Conservation (phyloP, 2,329 filamentous ascomycete species). For the Cladophialophora yegresii region DNA sequence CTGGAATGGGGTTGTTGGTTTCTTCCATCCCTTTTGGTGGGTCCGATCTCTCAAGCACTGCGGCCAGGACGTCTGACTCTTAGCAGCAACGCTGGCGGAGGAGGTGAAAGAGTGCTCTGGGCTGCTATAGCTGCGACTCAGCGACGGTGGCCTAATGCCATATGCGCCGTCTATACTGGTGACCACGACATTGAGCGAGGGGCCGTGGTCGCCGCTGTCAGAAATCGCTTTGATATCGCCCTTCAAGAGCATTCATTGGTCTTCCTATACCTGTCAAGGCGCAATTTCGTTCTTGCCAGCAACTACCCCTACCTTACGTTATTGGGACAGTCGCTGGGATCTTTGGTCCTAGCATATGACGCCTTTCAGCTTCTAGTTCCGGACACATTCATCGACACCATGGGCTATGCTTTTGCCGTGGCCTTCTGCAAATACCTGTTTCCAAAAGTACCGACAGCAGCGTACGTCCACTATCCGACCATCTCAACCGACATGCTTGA, state of each 20-base stretch:
- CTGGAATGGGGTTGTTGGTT: constrained; percentile 86
- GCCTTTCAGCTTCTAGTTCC: constrained; percentile 89
- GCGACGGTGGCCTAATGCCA: constrained; percentile 80
- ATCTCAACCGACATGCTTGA: constrained; percentile 97
- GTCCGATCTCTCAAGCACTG: constrained; percentile 36
- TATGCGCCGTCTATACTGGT: constrained; percentile 92
- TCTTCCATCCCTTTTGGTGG: constrained; percentile 97
- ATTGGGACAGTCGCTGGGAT: constrained; percentile 89
- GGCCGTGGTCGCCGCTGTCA: constrained; percentile 72
- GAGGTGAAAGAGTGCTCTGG: constrained; percentile 94
- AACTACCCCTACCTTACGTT: constrained; percentile 93
- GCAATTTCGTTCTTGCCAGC: constrained; percentile 79
- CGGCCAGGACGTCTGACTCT: constrained; percentile 12
- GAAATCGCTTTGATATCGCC: constrained; percentile 89
- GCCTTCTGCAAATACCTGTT: constrained; percentile 83
- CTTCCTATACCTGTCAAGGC: constrained; percentile 87
- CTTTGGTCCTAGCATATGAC: constrained; percentile 83
- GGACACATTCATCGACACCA: constrained; percentile 94
- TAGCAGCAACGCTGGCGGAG: constrained; percentile 85
- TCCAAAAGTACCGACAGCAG: constrained; percentile 74
- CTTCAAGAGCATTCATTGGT: constrained; percentile 79
- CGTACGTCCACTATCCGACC: constrained; percentile 97
- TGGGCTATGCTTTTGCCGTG: constrained; percentile 93
- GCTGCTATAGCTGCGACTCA: constrained; percentile 91
- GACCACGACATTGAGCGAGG: constrained; percentile 85